Percentiles rank a stretch among this genome's conserved stretches.
These are phyloP conservation scores for Boletus eberwhitei DNA, from an alignment of 768 basidiomycete genomes.

Conservation along the genomic window DNA sequence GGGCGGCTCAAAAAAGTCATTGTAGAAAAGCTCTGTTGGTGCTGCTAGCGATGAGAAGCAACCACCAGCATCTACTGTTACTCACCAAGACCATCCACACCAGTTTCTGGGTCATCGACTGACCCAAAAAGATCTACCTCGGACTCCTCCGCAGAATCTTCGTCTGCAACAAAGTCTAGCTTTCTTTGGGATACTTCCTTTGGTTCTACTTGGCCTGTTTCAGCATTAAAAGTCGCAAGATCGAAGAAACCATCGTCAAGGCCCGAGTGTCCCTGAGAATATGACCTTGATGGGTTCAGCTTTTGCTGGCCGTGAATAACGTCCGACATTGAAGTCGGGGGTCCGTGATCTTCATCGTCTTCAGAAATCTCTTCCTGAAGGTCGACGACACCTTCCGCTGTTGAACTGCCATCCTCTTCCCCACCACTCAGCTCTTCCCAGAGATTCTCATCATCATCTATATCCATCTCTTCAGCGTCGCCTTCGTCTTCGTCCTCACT, in stretches of 20 bases:
- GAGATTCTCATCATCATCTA: slow-evolving; percentile 22
- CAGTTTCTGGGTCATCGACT: slow-evolving; percentile 44
- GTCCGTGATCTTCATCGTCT: slow-evolving; percentile 33
- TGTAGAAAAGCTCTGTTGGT: slow-evolving; percentile 59
- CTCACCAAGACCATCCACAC: slow-evolving; percentile 42
- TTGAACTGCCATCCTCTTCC: slow-evolving; percentile 28
- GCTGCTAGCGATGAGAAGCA: slow-evolving; percentile 1
- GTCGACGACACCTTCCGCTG: slow-evolving; percentile 22
- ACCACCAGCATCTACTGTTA: slow-evolving; percentile 1
- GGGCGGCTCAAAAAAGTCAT: slow-evolving; percentile 79
- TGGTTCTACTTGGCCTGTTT: slow-evolving; percentile 77
- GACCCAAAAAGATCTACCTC: slow-evolving; percentile 69
- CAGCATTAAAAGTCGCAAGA: slow-evolving; percentile 81
- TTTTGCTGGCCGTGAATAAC: slow-evolving; percentile 24
- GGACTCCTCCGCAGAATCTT: slow-evolving; percentile 46
- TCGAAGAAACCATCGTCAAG: slow-evolving; percentile 93
- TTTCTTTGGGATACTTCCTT: slow-evolving; percentile 56
- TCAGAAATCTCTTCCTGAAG: slow-evolving; percentile 40
- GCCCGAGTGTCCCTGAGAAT: slow-evolving; percentile 36
- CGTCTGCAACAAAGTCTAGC: slow-evolving; percentile 50
- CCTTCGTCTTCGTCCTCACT: slow-evolving; percentile 31
- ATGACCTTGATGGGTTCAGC: slow-evolving; percentile 18
- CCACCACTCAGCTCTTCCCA: slow-evolving; percentile 27
- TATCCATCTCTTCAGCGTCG: slow-evolving; percentile 31
- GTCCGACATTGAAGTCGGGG: slow-evolving; percentile 26